Percentiles rank a stretch among this genome's conserved stretches.
Conservation (phyloP, 495 filamentous ascomycete genomes). For the Penicillium herquei region DNA sequence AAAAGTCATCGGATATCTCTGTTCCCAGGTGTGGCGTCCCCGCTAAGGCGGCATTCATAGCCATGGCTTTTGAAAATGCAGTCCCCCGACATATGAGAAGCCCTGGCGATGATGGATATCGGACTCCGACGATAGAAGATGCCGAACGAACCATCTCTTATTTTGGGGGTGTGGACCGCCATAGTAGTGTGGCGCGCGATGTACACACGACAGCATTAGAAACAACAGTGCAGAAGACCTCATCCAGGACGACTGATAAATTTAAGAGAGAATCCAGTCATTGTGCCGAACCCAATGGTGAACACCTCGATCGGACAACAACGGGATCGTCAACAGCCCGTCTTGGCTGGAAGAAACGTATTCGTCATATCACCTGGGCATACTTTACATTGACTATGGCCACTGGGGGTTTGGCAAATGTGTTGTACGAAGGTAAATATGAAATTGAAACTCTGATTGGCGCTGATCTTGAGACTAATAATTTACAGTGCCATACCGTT, state of each 20-base stretch:
- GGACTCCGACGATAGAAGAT: constrained; percentile 52
- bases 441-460: background rate
- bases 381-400: constrained; percentile 80
- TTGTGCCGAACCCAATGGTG: constrained; percentile 13
- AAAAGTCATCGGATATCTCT: too few species aligned
- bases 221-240: constrained; percentile 19
- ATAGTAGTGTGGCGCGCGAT: constrained; percentile 18
- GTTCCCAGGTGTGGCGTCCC: too few species aligned
- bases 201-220: constrained; percentile 37
- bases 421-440: constrained; percentile 61
- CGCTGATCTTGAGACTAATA: background rate
- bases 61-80: constrained; percentile 26
- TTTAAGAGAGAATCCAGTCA: constrained; percentile 2
- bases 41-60: background rate
- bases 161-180: constrained; percentile 7
- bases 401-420: constrained; percentile 81
- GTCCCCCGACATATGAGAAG: constrained; percentile 38
- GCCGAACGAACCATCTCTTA: constrained; percentile 30
- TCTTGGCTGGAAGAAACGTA: constrained; percentile 47
- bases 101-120: constrained; percentile 48
- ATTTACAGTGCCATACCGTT: constrained; percentile 62
- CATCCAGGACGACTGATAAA: constrained; percentile 19
- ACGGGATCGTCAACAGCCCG: constrained; percentile 16
- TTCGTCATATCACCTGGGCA: constrained; percentile 60
- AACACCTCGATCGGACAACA: constrained; percentile 9